Base-by-base conservation (phyloP, 1,284 basidiomycete species). In the Gomphus sp. region DNA sequence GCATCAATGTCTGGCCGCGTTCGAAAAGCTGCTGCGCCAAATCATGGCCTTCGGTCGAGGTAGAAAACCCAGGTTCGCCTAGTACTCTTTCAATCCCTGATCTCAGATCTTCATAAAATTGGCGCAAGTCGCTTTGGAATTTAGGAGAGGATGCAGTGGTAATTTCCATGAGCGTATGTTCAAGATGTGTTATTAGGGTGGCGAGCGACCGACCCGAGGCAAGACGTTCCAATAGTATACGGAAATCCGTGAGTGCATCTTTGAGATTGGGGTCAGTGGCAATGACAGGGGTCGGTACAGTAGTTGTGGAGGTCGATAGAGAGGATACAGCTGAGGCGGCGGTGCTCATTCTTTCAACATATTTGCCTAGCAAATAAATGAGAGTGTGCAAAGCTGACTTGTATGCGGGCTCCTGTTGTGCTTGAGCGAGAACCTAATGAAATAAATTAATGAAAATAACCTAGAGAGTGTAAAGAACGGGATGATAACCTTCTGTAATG, bases 201-300 rank as follows among this genome's bases (percentile, higher is more conserved):
- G 76, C 74, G 1, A 79, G 64, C 10, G 72, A 69, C 52, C 68
- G 70, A 0, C 73, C 70, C 10, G 72, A 71, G 0, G 73, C 74
- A 25, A 76, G 62, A 0, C 78, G 74, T 56, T 78, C 73, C 1
- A 78, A 61, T n/a, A 80, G 59, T 0, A 63, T 62, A 60, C 74
- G 73, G 8, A 74, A 41, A 48, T 76, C 70, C 1, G 60, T 48
- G 2, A 77, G 64, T 2, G 69, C 66, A 16, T 60, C 61, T 7
- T 66, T 55, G 37, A 78, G 65, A 14, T 64, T 68, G 18, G 67
- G 69, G 62, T 71, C 69, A 52, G 66, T 63, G 52, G 67, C 64
- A 11, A 73, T 59, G 33, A 68, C 36, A 14, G 69, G 66, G 28
- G 63, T 66, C 45, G 33, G 68, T 37, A 8, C 59, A 59, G 51